Conservation (phyloP, 2,329 filamentous ascomycete genomes). For the Trichoderma asperellum region DNA sequence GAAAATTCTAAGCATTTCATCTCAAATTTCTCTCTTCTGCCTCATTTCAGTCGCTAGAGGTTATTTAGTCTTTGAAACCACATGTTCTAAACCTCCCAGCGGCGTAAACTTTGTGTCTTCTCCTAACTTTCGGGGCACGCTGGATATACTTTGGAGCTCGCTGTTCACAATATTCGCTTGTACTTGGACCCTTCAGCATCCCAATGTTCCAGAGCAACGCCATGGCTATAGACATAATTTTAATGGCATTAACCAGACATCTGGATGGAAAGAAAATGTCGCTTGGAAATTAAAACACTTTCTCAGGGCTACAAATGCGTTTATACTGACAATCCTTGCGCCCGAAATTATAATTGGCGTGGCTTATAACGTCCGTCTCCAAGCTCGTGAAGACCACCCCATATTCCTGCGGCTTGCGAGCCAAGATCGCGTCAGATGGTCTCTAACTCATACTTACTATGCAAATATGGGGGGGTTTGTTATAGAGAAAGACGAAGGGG, state of each 20-base stretch:
- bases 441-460: neutral
- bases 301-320: neutral
- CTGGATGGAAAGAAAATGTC: neutral
- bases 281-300: neutral
- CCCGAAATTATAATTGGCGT: neutral
- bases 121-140: neutral
- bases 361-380: neutral
- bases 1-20: neutral
- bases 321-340: neutral
- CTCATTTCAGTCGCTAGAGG: neutral
- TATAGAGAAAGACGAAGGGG: neutral
- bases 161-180: constrained; percentile 8
- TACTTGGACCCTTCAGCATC: neutral
- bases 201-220: neutral
- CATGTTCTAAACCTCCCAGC: neutral
- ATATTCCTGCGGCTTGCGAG: neutral
- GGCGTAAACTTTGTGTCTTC: neutral
- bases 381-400: neutral
- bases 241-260: neutral
- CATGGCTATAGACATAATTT: neutral
- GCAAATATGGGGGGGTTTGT: constrained; percentile 19
- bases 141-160: neutral
- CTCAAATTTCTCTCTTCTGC: neutral
- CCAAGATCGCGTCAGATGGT: neutral
- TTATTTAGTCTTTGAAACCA: neutral